Evolutionary conservation across 2,329 filamentous ascomycete species (phyloP).

Genomic region (Penicillium fuscoglaucum): DNA sequence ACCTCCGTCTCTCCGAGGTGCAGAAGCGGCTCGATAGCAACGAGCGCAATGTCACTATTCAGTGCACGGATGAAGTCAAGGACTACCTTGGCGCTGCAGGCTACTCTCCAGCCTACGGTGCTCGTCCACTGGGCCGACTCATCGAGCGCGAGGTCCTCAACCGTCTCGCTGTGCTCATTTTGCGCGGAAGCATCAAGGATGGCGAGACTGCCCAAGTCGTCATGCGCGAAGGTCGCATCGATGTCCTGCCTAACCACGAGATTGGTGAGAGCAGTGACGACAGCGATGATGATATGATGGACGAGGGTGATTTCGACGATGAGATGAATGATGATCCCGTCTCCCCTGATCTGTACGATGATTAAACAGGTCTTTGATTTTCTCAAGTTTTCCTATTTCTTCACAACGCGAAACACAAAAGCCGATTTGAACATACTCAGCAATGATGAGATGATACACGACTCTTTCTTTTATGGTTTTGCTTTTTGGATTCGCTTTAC

Average conservation of each 20-base stretch:
- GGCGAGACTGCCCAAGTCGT: conserved; percentile 80
- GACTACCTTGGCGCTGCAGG: conserved; percentile 90
- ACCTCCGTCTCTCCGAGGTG: conserved; percentile 82
- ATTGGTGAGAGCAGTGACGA: conserved; percentile 43
- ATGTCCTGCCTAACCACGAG: conserved; percentile 81
- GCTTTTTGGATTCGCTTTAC: not conserved
- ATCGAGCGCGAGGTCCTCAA: conserved; percentile 99
- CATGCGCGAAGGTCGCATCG: conserved; percentile 74
- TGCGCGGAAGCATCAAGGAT: conserved; percentile 80
- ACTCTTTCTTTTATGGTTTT: not conserved
- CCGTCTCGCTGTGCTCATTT: conserved; percentile 83
- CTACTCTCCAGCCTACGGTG: conserved; percentile 94
- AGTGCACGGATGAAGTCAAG: conserved; percentile 80
- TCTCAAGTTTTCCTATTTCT: too few relatives aligned
- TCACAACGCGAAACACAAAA: not conserved
- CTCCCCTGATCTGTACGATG: conserved; percentile 65
- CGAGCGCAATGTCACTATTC: conserved; percentile 78
- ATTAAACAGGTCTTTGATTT: conserved; percentile 13
- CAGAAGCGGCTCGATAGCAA: conserved; percentile 88
- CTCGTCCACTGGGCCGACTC: conserved; percentile 79
- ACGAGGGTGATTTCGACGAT: conserved; percentile 72
- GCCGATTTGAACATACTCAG: not conserved
- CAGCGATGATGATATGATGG: conserved; percentile 69
- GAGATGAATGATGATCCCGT: conserved; percentile 63
- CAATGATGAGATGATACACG: conserved; percentile 4